Conservation (phyloP, 2,329 filamentous ascomycete species). For the Sporothrix schenckii region DNA sequence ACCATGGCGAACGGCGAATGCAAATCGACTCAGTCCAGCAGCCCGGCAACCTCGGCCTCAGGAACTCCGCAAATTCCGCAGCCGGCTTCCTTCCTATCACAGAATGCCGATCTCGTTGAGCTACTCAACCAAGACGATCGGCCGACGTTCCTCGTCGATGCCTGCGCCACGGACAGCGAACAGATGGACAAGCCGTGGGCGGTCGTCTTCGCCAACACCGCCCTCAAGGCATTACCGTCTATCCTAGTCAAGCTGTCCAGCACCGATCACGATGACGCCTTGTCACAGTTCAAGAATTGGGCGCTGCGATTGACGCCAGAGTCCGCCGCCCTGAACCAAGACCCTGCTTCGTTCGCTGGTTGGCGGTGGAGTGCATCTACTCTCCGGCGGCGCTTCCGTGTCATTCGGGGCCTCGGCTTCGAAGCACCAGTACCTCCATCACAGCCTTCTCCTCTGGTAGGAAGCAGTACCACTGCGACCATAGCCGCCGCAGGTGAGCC, state of each 20-base stretch:
- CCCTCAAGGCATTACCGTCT: slow-evolving; percentile 61
- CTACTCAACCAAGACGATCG: slow-evolving; percentile 75
- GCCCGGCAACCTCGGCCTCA: neutral
- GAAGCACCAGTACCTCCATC: slow-evolving; percentile 39
- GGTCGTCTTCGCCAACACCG: slow-evolving; percentile 69
- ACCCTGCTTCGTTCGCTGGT: slow-evolving; percentile 58
- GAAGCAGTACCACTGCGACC: neutral
- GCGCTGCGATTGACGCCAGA: slow-evolving; percentile 53
- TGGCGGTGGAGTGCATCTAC: slow-evolving; percentile 72
- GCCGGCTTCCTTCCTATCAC: slow-evolving; percentile 57
- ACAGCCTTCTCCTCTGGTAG: slow-evolving; percentile 48
- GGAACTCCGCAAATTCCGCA: slow-evolving; percentile 34
- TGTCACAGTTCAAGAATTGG: slow-evolving; percentile 70
- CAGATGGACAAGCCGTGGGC: slow-evolving; percentile 57
- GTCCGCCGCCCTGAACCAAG: neutral
- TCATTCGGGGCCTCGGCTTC: slow-evolving; percentile 60
- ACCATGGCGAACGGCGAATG: neutral
- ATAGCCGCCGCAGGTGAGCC: neutral
- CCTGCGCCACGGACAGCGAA: slow-evolving; percentile 61
- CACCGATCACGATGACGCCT: slow-evolving; percentile 50
- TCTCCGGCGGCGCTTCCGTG: slow-evolving; percentile 66
- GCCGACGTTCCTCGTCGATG: slow-evolving; percentile 75
- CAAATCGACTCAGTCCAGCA: slow-evolving; percentile 9
- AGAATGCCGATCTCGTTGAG: slow-evolving; percentile 69
- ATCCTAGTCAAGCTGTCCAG: slow-evolving; percentile 55